Evolutionary conservation across 257 asterid species (phyloP).

Genomic region (Ballota nigra): DNA sequence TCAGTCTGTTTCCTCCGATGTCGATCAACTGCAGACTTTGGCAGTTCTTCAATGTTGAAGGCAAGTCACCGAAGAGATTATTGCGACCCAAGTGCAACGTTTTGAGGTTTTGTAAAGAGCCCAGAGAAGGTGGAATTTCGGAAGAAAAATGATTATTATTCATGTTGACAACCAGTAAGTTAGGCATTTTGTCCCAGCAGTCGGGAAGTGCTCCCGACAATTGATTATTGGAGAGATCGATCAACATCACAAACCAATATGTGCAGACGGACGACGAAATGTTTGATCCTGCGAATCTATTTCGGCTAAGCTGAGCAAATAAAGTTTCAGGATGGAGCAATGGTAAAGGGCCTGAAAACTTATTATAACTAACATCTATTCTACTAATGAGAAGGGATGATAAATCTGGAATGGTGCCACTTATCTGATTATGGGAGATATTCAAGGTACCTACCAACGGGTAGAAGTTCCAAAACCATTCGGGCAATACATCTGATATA

Average conservation of each 20-base stretch:
- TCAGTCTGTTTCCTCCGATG: conserved; percentile 19
- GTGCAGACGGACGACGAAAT: conserved; percentile 22
- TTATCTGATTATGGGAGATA: conserved; percentile 20
- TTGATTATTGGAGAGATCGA: conserved; percentile 30
- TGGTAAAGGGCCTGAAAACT: conserved; percentile 28
- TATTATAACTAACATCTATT: conserved; percentile 27
- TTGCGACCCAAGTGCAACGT: background rate
- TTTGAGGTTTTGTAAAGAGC: background rate
- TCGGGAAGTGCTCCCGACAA: conserved; percentile 31
- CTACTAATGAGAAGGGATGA: background rate
- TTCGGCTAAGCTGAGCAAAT: background rate
- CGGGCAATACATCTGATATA: conserved; percentile 31
- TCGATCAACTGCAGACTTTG: background rate
- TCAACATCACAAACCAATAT: background rate
- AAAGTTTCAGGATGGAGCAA: background rate
- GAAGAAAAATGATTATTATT: conserved; percentile 23
- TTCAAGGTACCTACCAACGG: background rate
- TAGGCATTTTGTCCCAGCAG: conserved; percentile 28
- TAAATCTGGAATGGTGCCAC: conserved; percentile 29
- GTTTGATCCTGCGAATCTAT: conserved; percentile 29
- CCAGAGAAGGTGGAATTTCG: conserved; percentile 15
- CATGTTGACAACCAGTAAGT: conserved; percentile 1
- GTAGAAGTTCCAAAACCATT: conserved; percentile 37
- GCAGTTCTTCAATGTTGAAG: conserved; percentile 3
- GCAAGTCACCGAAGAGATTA: conserved; percentile 14